Base-by-base conservation (phyloP, 2,329 filamentous ascomycete genomes). In the Pleoardoris graminearum region DNA sequence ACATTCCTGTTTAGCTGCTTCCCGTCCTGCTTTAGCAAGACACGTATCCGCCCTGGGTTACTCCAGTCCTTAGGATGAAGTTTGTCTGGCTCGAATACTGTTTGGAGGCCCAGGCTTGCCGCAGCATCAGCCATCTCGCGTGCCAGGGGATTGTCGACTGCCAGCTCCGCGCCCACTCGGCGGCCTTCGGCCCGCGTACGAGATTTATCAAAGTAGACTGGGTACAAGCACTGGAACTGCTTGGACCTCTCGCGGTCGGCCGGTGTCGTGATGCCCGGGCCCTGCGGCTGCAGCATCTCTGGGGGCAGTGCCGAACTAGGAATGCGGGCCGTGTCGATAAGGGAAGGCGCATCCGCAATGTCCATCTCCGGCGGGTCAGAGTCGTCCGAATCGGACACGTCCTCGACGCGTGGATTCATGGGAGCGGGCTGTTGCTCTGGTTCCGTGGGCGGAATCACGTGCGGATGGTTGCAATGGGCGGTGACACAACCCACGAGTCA, bases 21-120 rank as follows among this genome's bases (percentile, higher is more conserved):
- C 29, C 82, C 83, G 54, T 83, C 79, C 57, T 82, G 85, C 72
- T 85, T 87, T 50, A 97, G 78, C 67, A 87, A 77, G 44, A 97
- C 85, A 63, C 90, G 86, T 58, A 97, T 90, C 53, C 94, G 83
- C 3, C 94, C 94, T 11, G 94, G 94, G 77, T 99, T 99, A 51
- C 88, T 87, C 94, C 94, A 99, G 79, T 99, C 94, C 77, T 94
- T 93, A 6, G 94, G 94, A 75, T 99, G 94, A 55, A 86, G 83
- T 79, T 96, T 96, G 69, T 89, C 88, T 1, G 92, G 90, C 77
- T 99, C 94, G 72, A 97, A 88, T 7, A 94, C 85, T 37, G 88
- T 86, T 56, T 84, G 82, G 30, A 91, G 78, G 25, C 87, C 83
- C 54, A 96, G 81, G 37, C 62, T 65, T n/a, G 69, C 69, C 39